Conservation (phyloP, 2,329 filamentous ascomycete genomes). For the Scolecobasidium constrictum region DNA sequence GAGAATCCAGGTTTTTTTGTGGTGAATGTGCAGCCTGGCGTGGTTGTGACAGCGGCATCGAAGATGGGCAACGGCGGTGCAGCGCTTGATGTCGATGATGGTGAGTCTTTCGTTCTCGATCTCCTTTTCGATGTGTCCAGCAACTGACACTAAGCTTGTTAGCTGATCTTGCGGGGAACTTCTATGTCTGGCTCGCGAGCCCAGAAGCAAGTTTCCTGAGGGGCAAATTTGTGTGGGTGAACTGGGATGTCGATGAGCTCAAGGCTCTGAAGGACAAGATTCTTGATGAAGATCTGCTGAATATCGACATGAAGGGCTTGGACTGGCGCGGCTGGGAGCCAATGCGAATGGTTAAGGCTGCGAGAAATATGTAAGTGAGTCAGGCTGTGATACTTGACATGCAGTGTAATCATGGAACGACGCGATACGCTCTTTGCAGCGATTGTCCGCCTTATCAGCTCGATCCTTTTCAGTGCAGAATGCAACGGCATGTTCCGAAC, state of each 20-base stretch:
- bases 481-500: too few species aligned
- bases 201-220: constrained; percentile 15
- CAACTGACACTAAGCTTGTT: not conserved
- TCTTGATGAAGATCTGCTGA: constrained; percentile 12
- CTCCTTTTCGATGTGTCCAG: not conserved
- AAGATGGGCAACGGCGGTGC: not conserved
- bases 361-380: too few species aligned
- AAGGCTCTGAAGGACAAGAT: constrained; percentile 15
- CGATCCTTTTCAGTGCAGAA: too few species aligned
- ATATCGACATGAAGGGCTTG: constrained; percentile 15
- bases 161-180: constrained; percentile 16
- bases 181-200: constrained; percentile 23
- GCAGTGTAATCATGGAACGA: too few species aligned
- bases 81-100: not conserved
- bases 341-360: too few species aligned
- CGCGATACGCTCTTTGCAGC: too few species aligned
- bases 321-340: too few species aligned
- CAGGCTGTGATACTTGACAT: too few species aligned
- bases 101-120: constrained; percentile 1
- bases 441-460: too few species aligned
- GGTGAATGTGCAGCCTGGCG: constrained; percentile 22
- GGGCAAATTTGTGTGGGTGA: constrained; percentile 16
- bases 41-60: constrained; percentile 23
- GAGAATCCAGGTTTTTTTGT: constrained; percentile 24
- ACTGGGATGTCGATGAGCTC: constrained; percentile 22